A percentile compares a stretch with the other conserved stretches of the same genome.
phyloP scores from a whole-genome alignment of 345 rosid genomes.

The Reutealis trisperma region DNA sequence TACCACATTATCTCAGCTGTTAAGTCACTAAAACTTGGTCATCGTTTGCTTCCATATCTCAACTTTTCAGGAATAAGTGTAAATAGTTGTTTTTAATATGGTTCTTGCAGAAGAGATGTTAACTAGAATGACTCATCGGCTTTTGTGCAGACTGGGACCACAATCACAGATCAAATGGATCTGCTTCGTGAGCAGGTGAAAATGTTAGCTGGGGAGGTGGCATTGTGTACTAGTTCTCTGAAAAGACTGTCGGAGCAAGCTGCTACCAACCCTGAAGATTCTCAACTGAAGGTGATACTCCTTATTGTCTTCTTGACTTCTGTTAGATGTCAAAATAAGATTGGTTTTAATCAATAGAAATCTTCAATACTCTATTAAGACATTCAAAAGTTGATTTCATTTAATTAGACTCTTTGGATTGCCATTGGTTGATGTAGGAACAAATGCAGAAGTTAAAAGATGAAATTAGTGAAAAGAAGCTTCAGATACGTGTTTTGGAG shows the following conservation, averaged over 20 bases:
- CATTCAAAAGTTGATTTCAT: background rate
- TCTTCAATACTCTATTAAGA: background rate
- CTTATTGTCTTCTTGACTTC: background rate
- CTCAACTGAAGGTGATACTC: slow-evolving; percentile 42
- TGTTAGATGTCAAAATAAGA: slow-evolving; percentile 1
- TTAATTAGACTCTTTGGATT: slow-evolving; percentile 7
- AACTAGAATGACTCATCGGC: slow-evolving; percentile 20
- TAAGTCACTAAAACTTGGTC: background rate
- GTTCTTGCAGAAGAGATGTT: slow-evolving; percentile 13
- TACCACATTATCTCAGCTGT: too few species aligned
- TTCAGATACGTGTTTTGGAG: slow-evolving; percentile 57
- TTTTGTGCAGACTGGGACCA: slow-evolving; percentile 49
- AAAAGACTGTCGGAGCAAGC: slow-evolving; percentile 64
- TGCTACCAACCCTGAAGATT: slow-evolving; percentile 48
- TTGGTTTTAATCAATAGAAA: background rate
- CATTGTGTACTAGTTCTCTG: slow-evolving; percentile 60
- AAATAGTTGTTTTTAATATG: background rate
- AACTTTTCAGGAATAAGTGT: background rate
- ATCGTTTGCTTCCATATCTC: background rate
- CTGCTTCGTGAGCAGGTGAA: slow-evolving; percentile 75
- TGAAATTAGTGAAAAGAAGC: slow-evolving; percentile 66
- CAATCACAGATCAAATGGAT: slow-evolving; percentile 72
- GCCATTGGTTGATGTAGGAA: slow-evolving; percentile 39
- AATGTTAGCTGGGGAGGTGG: slow-evolving; percentile 74
- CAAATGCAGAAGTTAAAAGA: slow-evolving; percentile 56